Percentiles rank a stretch among this genome's conserved stretches.
Evolutionary conservation across 345 rosid species (phyloP).

Genomic region (Jatropha curcas): DNA sequence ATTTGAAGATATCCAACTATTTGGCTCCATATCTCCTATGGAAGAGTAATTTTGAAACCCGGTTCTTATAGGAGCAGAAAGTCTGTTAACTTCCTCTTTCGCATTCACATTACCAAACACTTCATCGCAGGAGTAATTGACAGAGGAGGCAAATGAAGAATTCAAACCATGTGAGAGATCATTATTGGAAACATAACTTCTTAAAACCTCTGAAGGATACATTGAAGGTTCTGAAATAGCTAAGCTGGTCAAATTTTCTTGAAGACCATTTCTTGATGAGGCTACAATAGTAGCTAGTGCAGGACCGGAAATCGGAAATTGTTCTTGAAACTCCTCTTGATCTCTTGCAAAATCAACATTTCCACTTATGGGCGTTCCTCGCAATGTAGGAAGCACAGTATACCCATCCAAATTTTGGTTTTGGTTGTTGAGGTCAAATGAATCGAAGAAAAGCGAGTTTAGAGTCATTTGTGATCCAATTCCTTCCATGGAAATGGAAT

Average conservation of each 20-base stretch:
- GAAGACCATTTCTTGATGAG: conserved; percentile 38
- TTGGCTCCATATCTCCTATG: conserved; percentile 36
- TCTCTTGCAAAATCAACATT: conserved; percentile 23
- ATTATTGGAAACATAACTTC: conserved; percentile 26
- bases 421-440: conserved; percentile 35
- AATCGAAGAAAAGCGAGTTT: conserved; percentile 28
- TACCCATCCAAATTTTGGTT: conserved; percentile 29
- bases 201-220: conserved; percentile 36
- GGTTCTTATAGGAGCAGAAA: conserved; percentile 34
- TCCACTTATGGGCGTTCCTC: conserved; percentile 32
- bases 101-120: conserved; percentile 27
- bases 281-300: conserved; percentile 35
- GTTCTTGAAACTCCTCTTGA: conserved; percentile 37
- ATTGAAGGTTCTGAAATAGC: conserved; percentile 27
- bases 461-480: conserved; percentile 22
- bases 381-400: conserved; percentile 33
- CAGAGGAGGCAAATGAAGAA: conserved; percentile 32
- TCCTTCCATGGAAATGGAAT: conserved; percentile 35
- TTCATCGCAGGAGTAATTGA: conserved; percentile 36
- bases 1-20: conserved; percentile 43
- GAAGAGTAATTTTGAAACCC: conserved; percentile 47
- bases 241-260: conserved; percentile 35
- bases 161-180: conserved; percentile 33
- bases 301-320: conserved; percentile 35
- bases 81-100: conserved; percentile 36